phyloP scores from a whole-genome alignment of 805 yeast species.

The Cyberlindnera nakhonratchasimensis region DNA sequence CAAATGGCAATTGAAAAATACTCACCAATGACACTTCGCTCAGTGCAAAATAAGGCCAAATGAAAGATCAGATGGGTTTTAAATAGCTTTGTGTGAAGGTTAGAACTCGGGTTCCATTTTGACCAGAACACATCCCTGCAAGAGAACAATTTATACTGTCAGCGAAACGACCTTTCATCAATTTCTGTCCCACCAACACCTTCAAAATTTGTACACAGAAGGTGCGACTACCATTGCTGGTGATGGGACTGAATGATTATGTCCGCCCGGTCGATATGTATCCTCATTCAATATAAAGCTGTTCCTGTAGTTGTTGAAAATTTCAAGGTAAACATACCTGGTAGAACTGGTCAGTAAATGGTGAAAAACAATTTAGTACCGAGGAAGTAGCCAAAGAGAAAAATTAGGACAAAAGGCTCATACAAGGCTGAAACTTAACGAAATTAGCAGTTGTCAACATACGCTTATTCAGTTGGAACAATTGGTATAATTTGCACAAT shows the following conservation, averaged over 20 bases:
- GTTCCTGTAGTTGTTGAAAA: neutral
- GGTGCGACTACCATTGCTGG: slow-evolving; percentile 43
- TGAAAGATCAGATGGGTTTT: too few species aligned
- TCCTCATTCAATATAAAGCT: slow-evolving; percentile 18
- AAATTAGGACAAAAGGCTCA: slow-evolving; percentile 13
- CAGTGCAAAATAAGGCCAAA: too few species aligned
- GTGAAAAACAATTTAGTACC: too few species aligned
- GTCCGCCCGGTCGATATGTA: slow-evolving; percentile 50
- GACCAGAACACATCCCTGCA: too few species aligned
- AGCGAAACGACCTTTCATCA: slow-evolving; percentile 44
- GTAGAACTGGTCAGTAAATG: too few species aligned
- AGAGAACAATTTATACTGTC: too few species aligned
- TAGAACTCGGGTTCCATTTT: too few species aligned
- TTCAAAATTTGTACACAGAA: slow-evolving; percentile 46
- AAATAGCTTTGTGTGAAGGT: too few species aligned
- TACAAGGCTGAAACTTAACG: slow-evolving; percentile 27
- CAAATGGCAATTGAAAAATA: neutral
- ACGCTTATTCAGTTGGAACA: slow-evolving; percentile 25
- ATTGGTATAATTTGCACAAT: slow-evolving; percentile 23
- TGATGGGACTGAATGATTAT: slow-evolving; percentile 33
- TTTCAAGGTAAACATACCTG: neutral
- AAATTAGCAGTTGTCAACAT: slow-evolving; percentile 23
- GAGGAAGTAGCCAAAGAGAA: neutral
- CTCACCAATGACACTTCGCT: too few species aligned
- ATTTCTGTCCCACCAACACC: slow-evolving; percentile 41